phyloP scores from a whole-genome alignment of 176 grass and related monocot genomes.

The Thinopyrum elongatum region DNA sequence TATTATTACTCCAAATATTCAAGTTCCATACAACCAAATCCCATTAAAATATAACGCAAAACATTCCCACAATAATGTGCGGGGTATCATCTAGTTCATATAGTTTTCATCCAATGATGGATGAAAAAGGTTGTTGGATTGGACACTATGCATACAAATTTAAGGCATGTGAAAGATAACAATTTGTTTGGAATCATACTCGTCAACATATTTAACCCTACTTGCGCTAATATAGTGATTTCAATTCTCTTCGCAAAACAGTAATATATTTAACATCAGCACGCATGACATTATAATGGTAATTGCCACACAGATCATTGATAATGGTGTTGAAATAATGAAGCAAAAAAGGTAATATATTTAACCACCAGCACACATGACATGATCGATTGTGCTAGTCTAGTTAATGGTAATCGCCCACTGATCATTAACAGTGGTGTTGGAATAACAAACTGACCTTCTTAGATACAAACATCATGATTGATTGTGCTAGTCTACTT shows the following conservation, averaged over 20 bases:
- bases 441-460: background rate
- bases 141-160: background rate
- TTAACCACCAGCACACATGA: background rate
- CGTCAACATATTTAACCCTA: background rate
- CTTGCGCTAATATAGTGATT: background rate
- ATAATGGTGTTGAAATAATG: background rate
- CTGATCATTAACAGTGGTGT: background rate
- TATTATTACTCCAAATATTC: too few species aligned
- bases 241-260: background rate
- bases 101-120: too few species aligned
- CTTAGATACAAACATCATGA: background rate
- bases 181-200: background rate
- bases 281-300: background rate
- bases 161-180: background rate
- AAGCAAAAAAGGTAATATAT: background rate
- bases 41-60: too few species aligned
- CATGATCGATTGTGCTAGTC: background rate
- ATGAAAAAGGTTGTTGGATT: background rate
- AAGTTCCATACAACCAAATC: too few species aligned
- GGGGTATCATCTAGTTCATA: too few species aligned
- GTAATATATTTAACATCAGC: background rate
- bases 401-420: background rate
- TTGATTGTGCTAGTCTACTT: constrained; percentile 8
- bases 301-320: background rate
- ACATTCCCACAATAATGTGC: too few species aligned